Base-by-base conservation (phyloP, 495 filamentous ascomycete genomes). In the Sporormia fimetaria region DNA sequence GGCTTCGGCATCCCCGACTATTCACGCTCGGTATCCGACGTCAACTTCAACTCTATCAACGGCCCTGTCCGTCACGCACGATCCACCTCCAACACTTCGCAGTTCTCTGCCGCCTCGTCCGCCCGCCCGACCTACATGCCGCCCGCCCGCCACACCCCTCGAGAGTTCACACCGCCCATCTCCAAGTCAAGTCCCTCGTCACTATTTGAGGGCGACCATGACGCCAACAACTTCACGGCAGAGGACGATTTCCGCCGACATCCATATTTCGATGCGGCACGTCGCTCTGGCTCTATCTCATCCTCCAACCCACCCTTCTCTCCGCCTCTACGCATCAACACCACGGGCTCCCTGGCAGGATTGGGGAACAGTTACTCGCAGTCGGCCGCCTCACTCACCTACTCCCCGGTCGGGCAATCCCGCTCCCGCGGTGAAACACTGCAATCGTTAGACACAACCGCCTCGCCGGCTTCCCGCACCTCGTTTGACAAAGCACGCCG, bases 401-500 rank as follows among this genome's bases (percentile, higher is more conserved):
- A n/a, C n/a, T 67, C 63, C 10, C 47, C 51, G 6, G 24, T 47
- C 4, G 42, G 41, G 54, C 58, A 16, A 62, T 36, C 46, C n/a
- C 33, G 42, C 33, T 26, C 54, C n/a, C 40, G 53, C 9, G 44
- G 49, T 6, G 53, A 52, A 18, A 56, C 53, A 2, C 44, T 47
- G 32, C 51, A 18, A 33, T 61, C 55, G 30, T 51, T 44, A 28
- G 64, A 69, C 27, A 68, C 65, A 3, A 26, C 42, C 3, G 57
- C 67, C 21, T 68, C 67, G 0, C 67, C 68, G 1, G 66, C 64
- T 26, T 68, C 68, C 4, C 62, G 75, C 9, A 64, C 71, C 10
- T 76, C 73, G 18, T 58, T 76, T 11, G 75, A 79, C 42, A 69
- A 66, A 40, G 64, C 69, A 15, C 74, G 76, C 38, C 65, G 70